phyloP scores from a whole-genome alignment of 108 stramenopile genomes.

The Skeletonema marinoi region DNA sequence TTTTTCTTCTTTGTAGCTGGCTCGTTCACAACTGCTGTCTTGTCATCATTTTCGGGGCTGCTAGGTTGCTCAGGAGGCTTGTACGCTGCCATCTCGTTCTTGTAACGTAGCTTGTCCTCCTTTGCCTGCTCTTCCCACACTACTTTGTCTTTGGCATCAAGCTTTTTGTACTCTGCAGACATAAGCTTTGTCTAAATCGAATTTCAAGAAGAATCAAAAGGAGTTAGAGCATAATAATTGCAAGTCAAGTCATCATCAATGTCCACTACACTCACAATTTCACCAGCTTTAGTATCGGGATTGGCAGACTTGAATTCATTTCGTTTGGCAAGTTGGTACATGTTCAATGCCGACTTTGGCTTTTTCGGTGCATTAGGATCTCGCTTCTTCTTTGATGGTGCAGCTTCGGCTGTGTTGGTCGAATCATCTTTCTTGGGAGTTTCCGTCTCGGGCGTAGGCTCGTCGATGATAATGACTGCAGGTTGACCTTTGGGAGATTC shows the following conservation, averaged over 20 bases:
- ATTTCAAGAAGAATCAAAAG: neutral
- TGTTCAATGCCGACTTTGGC: conserved; percentile 84
- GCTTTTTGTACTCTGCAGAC: conserved; percentile 21
- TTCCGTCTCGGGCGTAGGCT: conserved; percentile 7
- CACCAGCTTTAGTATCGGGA: conserved; percentile 78
- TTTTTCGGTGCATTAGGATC: conserved; percentile 84
- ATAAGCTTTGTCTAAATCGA: conserved; percentile 9
- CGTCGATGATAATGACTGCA: neutral
- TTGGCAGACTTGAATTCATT: conserved; percentile 68
- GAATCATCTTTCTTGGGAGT: neutral
- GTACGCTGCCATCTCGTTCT: conserved; percentile 46
- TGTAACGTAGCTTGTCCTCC: conserved; percentile 23
- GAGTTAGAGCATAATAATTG: neutral
- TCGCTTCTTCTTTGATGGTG: conserved; percentile 42
- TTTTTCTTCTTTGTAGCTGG: neutral
- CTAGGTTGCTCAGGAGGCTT: conserved; percentile 9
- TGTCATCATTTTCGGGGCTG: neutral
- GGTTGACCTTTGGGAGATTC: neutral
- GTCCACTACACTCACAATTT: conserved; percentile 65
- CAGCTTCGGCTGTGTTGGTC: conserved; percentile 8
- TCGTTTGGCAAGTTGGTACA: conserved; percentile 77
- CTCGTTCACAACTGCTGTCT: neutral
- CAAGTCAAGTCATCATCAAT: neutral
- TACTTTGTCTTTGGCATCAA: conserved; percentile 6
- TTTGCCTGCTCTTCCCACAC: conserved; percentile 16